Evolutionary conservation across 1,139 yeast species (phyloP), one percentile per base, ranked within the genome.

Genomic region (Lodderomyces oxycetoniae): DNA sequence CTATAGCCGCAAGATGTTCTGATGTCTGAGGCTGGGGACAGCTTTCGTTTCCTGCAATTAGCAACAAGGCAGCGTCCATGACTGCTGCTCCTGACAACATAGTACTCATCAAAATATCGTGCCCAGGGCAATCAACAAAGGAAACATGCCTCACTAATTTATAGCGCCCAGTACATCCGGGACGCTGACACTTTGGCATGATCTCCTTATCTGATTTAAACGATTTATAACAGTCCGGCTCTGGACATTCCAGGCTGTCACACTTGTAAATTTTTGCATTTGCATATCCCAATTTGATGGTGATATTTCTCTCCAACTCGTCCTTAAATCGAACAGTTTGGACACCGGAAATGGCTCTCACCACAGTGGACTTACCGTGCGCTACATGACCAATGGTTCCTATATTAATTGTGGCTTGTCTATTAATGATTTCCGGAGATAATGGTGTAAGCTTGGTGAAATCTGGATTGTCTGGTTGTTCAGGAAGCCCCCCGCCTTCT

Each of bases 41-140:
- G 39, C 95, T 79, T 74, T 93, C 99, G 61, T 93, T 93, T 63
- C 97, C 98, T 26, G 98, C 99, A 59, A 93, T 82, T 49, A 93
- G 75, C 54, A 93, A 71, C 44, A 93, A 71, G 10, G 99, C 99
- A 39, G 98, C 99, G 64, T 93, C 99, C 99, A 93, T 93, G 48
- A 93, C 98, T 11, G 99, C 99, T 27, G 99, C 99, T 60, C 99
- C 99, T 33, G 97, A 89, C 77, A 93, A 81, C 99, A 93, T 93
- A 49, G 98, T 93, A 75, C 97, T 88, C 98, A 93, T 93, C 61
- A 93, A 81, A 71, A 93, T 91, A 74, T 93, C 99, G 85, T 93
- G 99, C 61, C 98, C 99, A 40, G 99, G 99, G 71, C 98, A 93
- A 72, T 93, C 99, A 42, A 93, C 98, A 53, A 93, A 93, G 5